Percentiles rank a stretch among this genome's conserved stretches.
Evolutionary conservation across 2,329 filamentous ascomycete genomes (phyloP).

Genomic region (Zymoseptoria pseudotritici): DNA sequence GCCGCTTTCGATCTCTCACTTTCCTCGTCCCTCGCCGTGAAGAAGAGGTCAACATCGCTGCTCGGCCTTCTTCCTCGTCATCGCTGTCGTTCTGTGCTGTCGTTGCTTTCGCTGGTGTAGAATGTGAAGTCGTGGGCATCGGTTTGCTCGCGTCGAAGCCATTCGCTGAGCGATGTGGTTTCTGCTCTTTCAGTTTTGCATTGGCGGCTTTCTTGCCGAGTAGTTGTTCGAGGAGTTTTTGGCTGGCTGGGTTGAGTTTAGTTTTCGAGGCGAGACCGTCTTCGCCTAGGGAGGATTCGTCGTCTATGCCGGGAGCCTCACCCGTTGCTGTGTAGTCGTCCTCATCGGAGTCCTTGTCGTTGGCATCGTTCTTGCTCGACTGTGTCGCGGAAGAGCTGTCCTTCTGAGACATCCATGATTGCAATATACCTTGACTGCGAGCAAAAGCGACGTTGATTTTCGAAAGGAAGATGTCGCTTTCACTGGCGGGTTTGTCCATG

Average conservation of each 20-base stretch:
- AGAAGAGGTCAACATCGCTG: slow-evolving; percentile 16
- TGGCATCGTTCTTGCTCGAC: background rate
- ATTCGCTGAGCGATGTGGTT: background rate
- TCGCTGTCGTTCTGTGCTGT: slow-evolving; percentile 18
- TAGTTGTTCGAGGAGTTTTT: slow-evolving; percentile 35
- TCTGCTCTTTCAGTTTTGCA: slow-evolving; percentile 23
- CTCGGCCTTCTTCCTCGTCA: slow-evolving; percentile 28
- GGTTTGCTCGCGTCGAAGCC: background rate
- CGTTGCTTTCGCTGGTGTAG: slow-evolving; percentile 11
- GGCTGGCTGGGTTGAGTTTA: slow-evolving; percentile 33
- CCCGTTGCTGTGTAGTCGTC: slow-evolving; percentile 40
- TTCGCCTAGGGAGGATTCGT: slow-evolving; percentile 2
- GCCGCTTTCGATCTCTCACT: slow-evolving; percentile 6
- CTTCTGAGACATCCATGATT: slow-evolving; percentile 46
- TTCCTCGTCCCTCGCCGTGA: slow-evolving; percentile 7
- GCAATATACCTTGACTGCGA: slow-evolving; percentile 46
- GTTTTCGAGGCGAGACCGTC: slow-evolving; percentile 25
- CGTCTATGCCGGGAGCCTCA: slow-evolving; percentile 12
- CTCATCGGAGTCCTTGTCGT: slow-evolving; percentile 41
- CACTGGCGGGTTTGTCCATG: slow-evolving; percentile 5
- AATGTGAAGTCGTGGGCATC: slow-evolving; percentile 1
- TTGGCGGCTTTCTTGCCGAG: slow-evolving; percentile 37
- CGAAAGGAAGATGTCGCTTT: slow-evolving; percentile 47
- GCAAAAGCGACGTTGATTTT: slow-evolving; percentile 46
- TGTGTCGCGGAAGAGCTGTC: slow-evolving; percentile 22